A percentile compares a stretch with the other conserved stretches of the same genome.
Conservation (phyloP, 129 eudicot genomes). For the Centrapalus pauciflorus region DNA sequence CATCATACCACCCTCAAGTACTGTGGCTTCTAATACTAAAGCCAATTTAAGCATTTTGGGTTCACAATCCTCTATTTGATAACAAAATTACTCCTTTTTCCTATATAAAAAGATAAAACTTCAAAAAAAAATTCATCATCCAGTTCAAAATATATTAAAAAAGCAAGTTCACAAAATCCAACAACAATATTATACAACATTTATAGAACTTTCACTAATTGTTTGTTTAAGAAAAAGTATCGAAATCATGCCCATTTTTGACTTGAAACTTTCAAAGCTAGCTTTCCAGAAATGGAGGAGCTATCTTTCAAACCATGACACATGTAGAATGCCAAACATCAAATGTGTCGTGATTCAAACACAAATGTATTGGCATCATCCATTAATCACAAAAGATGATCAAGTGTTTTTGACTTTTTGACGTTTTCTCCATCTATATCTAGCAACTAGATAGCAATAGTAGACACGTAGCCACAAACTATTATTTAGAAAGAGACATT, state of each 20-base stretch:
- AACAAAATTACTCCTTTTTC: neutral
- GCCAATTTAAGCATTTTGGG: constrained; percentile 2
- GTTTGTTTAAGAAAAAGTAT: neutral
- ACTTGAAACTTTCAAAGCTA: constrained; percentile 1
- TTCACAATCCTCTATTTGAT: neutral
- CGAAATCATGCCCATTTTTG: neutral
- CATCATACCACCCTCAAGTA: neutral
- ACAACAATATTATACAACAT: neutral
- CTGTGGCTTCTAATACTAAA: neutral
- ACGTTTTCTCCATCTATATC: neutral
- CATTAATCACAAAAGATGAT: neutral
- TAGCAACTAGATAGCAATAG: neutral
- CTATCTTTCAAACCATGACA: neutral
- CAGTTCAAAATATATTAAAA: neutral
- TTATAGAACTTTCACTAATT: neutral
- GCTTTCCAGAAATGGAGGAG: neutral
- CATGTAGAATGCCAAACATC: neutral
- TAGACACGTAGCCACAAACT: neutral
- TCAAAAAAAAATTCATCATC: neutral
- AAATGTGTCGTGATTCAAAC: constrained; percentile 11
- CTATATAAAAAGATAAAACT: neutral
- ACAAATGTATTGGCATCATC: neutral
- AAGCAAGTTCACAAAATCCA: neutral
- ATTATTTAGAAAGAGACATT: neutral
- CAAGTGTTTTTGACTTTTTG: neutral